phyloP scores from a whole-genome alignment of 305 asterid genomes.

The Nicotiana rustica region DNA sequence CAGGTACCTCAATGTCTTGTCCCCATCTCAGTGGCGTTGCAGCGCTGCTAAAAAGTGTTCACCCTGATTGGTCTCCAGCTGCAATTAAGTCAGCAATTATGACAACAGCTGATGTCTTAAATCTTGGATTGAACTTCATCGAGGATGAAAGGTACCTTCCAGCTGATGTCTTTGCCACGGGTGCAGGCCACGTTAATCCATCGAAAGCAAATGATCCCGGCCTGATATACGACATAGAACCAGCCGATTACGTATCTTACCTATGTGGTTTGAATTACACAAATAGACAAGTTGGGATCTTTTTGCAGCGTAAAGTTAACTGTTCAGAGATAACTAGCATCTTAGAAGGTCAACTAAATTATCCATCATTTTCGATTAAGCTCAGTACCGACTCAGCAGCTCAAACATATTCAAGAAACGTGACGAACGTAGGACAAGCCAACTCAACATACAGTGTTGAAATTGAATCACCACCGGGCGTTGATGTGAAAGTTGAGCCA shows the following conservation, averaged over 20 bases:
- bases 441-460: slow-evolving; percentile 14
- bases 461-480: neutral
- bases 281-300: slow-evolving; percentile 10
- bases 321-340: slow-evolving; percentile 38
- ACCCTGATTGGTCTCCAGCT: slow-evolving; percentile 48
- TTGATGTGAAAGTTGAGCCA: slow-evolving; percentile 29
- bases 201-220: slow-evolving; percentile 47
- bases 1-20: slow-evolving; percentile 46
- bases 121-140: slow-evolving; percentile 34
- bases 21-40: slow-evolving; percentile 43
- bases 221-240: slow-evolving; percentile 42
- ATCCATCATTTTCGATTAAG: slow-evolving; percentile 53
- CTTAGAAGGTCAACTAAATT: slow-evolving; percentile 51
- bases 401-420: slow-evolving; percentile 29
- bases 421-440: slow-evolving; percentile 28
- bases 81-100: slow-evolving; percentile 45
- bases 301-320: slow-evolving; percentile 29
- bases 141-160: slow-evolving; percentile 39
- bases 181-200: slow-evolving; percentile 51
- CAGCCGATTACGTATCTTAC: slow-evolving; percentile 38
- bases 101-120: slow-evolving; percentile 42
- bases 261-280: slow-evolving; percentile 43
- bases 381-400: neutral
- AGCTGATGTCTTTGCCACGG: slow-evolving; percentile 36
- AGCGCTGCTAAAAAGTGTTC: slow-evolving; percentile 40